Base-by-base conservation (phyloP, 2,329 filamentous ascomycete species). In the Fusarium palustre region DNA sequence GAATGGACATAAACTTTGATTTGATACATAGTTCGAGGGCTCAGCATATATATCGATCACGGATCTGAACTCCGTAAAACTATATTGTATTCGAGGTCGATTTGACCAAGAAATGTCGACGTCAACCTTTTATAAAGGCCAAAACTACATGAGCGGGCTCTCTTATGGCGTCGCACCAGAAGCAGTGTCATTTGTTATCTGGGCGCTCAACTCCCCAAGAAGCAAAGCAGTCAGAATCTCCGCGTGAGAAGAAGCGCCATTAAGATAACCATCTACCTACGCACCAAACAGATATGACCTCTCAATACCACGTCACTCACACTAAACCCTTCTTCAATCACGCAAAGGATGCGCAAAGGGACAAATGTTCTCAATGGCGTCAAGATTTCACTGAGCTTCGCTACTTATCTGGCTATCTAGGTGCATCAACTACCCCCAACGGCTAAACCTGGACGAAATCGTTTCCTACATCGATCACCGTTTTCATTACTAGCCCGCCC, bases 391-490 rank as follows among this genome's bases (percentile, higher is more conserved):
- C 33, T 36, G 39, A 49, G 25, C 25, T 16, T 24, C 7, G 28
- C 39, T 38, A 22, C 41, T n/a, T 45, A 25, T 49, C 43, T 54
- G 15, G 48, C 39, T 55, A 50, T 15, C 7, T 43, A 31, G 62
- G 30, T 53, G 48, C 18, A 48, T 49, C 13, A 36, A 22, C 24
- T 46, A 36, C 31, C 18, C 56, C 46, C 18, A 39, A 52, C 36
- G 41, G 39, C 38, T 11, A 41, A 50, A 28, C 28, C 46, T 28
- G n/a, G 60, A 68, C 52, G 65, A 69, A 50, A 69, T 69, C 31
- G 12, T 28, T 46, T 30, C 43, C 20, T 47, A 50, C 33, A 55
- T 63, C 46, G 30, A 22, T 33, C 56, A 24, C 58, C 22, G 12
- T 59, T 43, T 52, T 48, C 28, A 38, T 38, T 34, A 22, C 20